Conservation (phyloP, 1,284 basidiomycete genomes). For the Dichomitus squalens region DNA sequence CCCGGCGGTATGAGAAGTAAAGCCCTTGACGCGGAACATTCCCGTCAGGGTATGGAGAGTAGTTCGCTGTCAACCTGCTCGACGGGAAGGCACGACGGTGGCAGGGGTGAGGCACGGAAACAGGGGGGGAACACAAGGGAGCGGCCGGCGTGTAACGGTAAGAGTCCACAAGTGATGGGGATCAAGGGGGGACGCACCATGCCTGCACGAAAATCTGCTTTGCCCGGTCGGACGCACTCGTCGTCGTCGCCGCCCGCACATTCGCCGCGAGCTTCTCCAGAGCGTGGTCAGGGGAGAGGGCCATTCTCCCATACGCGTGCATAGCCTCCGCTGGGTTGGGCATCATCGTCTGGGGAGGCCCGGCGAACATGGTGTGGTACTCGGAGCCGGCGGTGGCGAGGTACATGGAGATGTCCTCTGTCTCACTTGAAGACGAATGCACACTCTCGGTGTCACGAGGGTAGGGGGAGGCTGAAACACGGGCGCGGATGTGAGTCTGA, state of each 20-base stretch:
- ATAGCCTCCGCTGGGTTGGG: constrained; percentile 56
- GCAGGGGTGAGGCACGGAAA: not conserved
- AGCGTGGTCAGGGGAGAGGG: constrained; percentile 70
- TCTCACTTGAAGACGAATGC: constrained; percentile 83
- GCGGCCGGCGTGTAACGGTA: constrained; percentile 2
- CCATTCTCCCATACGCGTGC: constrained; percentile 75
- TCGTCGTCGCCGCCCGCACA: constrained; percentile 84
- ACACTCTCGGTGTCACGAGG: constrained; percentile 82
- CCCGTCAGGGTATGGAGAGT: constrained; percentile 88
- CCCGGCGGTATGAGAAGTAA: constrained; percentile 89
- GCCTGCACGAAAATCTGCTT: constrained; percentile 91
- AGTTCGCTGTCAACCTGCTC: constrained; percentile 80
- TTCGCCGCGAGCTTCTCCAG: constrained; percentile 85
- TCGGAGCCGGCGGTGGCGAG: constrained; percentile 51
- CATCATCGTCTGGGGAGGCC: constrained; percentile 35
- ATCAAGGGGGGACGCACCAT: constrained; percentile 54
- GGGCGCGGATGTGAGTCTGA: constrained; percentile 73
- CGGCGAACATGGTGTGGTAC: constrained; percentile 63
- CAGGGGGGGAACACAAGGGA: not conserved
- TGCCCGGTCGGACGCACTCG: constrained; percentile 83
- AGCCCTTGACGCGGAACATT: constrained; percentile 87
- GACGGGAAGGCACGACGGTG: too few relatives aligned
- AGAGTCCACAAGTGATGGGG: not conserved
- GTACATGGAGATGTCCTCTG: constrained; percentile 81
- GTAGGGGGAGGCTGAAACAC: constrained; percentile 78